These are phyloP conservation scores for Blastobotrys elegans DNA, from an alignment of 1,139 yeast genomes.

Conservation along the genomic window DNA sequence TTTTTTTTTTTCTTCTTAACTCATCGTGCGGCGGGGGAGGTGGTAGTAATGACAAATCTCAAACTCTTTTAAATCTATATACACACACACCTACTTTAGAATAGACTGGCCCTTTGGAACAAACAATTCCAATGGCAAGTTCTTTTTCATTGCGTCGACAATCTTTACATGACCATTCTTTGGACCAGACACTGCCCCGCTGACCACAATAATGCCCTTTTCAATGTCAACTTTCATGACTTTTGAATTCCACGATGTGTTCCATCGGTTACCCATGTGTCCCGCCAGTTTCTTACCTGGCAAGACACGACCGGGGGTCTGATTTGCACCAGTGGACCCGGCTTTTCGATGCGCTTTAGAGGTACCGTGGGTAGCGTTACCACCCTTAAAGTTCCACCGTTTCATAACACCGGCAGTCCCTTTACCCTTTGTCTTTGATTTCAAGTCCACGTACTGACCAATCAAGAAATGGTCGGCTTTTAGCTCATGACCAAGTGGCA, in stretches of 20 bases:
- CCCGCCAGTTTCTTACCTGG: slow-evolving; percentile 99
- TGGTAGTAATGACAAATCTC: background rate
- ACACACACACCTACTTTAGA: slow-evolving; percentile 1
- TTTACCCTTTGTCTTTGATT: slow-evolving; percentile 83
- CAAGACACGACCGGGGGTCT: slow-evolving; percentile 90
- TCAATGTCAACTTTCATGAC: slow-evolving; percentile 77
- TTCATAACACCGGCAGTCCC: slow-evolving; percentile 99
- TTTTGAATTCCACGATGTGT: slow-evolving; percentile 71
- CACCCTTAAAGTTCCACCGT: slow-evolving; percentile 87
- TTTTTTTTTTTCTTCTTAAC: background rate
- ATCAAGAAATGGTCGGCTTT: slow-evolving; percentile 77
- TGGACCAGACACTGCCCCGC: slow-evolving; percentile 92
- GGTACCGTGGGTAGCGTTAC: slow-evolving; percentile 93
- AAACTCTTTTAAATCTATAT: background rate
- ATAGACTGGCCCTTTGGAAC: slow-evolving; percentile 11
- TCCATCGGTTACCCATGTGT: slow-evolving; percentile 76
- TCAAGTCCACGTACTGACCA: slow-evolving; percentile 81
- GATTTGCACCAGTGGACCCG: slow-evolving; percentile 95
- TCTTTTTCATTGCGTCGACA: slow-evolving; percentile 62
- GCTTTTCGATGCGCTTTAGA: slow-evolving; percentile 91
- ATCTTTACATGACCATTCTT: slow-evolving; percentile 69
- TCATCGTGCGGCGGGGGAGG: background rate
- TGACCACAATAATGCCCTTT: slow-evolving; percentile 73
- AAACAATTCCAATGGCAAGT: slow-evolving; percentile 19
- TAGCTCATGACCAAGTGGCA: slow-evolving; percentile 74